Evolutionary conservation across 352 stramenopile species (phyloP), one percentile per base, ranked within the genome.

Genomic region (Globisporangium spinosum): DNA sequence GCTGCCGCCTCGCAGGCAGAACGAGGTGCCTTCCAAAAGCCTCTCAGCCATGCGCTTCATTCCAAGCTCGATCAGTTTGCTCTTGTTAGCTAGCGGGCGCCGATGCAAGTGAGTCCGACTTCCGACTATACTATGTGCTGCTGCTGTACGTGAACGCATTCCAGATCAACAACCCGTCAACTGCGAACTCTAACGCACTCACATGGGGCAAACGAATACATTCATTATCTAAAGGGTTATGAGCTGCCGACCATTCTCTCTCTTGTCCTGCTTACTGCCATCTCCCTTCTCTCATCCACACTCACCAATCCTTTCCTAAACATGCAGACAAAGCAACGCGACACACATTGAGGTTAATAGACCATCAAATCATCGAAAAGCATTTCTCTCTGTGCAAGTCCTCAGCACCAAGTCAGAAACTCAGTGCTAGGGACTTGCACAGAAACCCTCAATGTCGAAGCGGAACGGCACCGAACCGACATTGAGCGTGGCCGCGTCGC

Each of bases 381-480:
- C 58, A 58, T 69, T 43, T 22, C 40, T 49, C 40, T 81, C 77
- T 84, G 77, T 86, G 78, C 78, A 86, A 86, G 77, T 71, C 77
- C 76, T 76, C 57, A 72, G 66, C 71, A 74, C 63, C 32, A 3
- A 34, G 20, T 45, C 34, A 49, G 10, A 29, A 56, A 27, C 23
- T 20, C 55, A 20, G 70, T 72, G 62, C 74, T 88, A 90, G 81
- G 75, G 84, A 83, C 85, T 93, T 91, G 84, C 85, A 94, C 88
- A 96, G 74, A 90, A 94, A 89, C 75, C 80, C 70, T 96, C 86
- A 71, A 96, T 84, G 70, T 93, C 83, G 77, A 92, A 94, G 64
- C 73, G 64, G 70, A 94, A 96, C 34, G 83, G 82, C 25, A 78
- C 83, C 54, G 76, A 72, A 43, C 88, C 88, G n/a, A 77, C 73